Evolutionary conservation across 139 green algal species (phyloP).

Genomic region (Micromonas pusilla): DNA sequence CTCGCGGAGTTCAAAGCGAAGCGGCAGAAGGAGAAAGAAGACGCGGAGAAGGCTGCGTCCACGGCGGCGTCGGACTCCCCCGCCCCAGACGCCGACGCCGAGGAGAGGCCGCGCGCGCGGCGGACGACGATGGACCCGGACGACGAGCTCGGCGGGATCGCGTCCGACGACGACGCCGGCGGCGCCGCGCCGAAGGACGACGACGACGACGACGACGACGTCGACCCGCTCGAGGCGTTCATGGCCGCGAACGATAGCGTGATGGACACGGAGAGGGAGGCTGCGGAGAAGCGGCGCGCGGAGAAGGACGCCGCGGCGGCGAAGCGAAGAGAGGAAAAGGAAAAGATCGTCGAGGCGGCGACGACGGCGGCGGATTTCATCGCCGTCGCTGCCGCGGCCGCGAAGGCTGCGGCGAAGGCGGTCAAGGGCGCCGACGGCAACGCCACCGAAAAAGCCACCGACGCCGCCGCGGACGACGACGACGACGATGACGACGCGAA

Average conservation of each 20-base stretch:
- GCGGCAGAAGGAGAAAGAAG: background rate
- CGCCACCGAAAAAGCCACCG: background rate
- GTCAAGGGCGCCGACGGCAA: background rate
- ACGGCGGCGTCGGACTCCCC: background rate
- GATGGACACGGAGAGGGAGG: conserved; percentile 35
- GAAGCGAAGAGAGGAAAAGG: background rate
- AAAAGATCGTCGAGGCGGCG: background rate
- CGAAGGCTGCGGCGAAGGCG: background rate
- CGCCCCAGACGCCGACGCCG: too few species aligned
- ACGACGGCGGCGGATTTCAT: background rate
- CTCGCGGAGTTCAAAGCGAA: background rate
- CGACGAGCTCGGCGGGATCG: background rate
- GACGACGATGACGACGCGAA: too few species aligned
- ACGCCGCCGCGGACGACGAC: too few species aligned
- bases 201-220: conserved; percentile 24
- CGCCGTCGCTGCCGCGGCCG: background rate
- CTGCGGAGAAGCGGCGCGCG: conserved; percentile 33
- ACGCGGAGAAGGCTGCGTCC: background rate
- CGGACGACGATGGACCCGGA: background rate
- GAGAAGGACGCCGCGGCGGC: conserved; percentile 42
- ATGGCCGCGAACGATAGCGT: conserved; percentile 58
- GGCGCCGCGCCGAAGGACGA: background rate
- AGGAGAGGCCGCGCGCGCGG: background rate
- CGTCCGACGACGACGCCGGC: background rate
- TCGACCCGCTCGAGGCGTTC: conserved; percentile 90